Conservation (phyloP, 2,329 filamentous ascomycete species). For the Monilinia laxa region DNA sequence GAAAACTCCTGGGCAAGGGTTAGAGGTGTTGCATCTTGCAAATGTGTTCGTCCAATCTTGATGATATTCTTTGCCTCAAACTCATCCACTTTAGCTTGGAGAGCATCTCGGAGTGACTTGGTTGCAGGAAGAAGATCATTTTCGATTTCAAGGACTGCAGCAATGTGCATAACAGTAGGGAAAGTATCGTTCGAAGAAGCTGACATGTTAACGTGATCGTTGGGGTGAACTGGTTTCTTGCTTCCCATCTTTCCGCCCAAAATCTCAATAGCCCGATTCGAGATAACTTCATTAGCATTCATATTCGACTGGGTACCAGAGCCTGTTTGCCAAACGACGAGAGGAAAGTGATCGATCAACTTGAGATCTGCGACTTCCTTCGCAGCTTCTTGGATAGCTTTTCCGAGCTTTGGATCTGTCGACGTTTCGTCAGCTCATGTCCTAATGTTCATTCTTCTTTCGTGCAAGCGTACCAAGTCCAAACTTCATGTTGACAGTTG, state of each 20-base stretch:
- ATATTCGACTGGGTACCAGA: conserved; percentile 98
- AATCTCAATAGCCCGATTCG: conserved; percentile 97
- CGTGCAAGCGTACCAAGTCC: conserved; percentile 66
- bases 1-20: conserved; percentile 98
- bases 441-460: conserved; percentile 17
- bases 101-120: conserved; percentile 74
- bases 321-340: conserved; percentile 98
- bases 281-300: conserved; percentile 99
- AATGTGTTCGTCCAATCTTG: conserved; percentile 97
- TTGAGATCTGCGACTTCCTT: conserved; percentile 91
- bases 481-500: conserved; percentile 91
- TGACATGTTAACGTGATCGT: conserved; percentile 99
- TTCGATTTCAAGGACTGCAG: conserved; percentile 91
- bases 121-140: conserved; percentile 80
- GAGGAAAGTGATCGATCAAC: conserved; percentile 94
- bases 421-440: conserved; percentile 34
- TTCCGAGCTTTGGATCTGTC: conserved; percentile 79
- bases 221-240: conserved; percentile 99
- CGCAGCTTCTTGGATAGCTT: conserved; percentile 93
- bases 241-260: conserved; percentile 88
- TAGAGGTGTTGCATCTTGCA: conserved; percentile 94
- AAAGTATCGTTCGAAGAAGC: conserved; percentile 99
- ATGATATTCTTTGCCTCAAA: conserved; percentile 88
- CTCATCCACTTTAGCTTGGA: conserved; percentile 84
- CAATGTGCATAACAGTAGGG: conserved; percentile 99